Base-by-base conservation (phyloP, 139 green algal species). In the Micractinium conductrix region DNA sequence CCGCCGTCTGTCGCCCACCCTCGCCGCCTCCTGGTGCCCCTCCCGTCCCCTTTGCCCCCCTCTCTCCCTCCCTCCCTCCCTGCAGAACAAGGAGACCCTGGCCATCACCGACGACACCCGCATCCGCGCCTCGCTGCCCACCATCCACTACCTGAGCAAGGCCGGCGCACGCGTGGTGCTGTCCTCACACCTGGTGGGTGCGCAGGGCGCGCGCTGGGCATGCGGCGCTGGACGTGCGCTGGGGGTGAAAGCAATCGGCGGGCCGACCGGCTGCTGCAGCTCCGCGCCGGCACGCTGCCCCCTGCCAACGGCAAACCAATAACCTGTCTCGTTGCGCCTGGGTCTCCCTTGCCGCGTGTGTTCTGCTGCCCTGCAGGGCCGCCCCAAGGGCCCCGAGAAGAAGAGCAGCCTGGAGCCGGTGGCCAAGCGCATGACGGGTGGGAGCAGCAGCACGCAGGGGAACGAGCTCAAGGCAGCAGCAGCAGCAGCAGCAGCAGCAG, bases 51-150 rank as follows among this genome's bases (percentile, higher is more conserved):
- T 45, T 2, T 45, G 7, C 19, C 17, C 38, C 40, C 19, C 69
- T 37, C 69, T 37, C 38, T 38, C 22, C 69, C 69, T 35, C 38
- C 21, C 19, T 17, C 10, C 67, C 35, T 60, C 60, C 24, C 24
- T 35, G 40, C 83, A 85, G 75, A 78, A 87, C 81, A 85, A 86
- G 67, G 44, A 53, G n/a, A 87, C 79, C 3, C 86, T 92, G 70
- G 95, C 95, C 42, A 98, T 99, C 91, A 98, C 93, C 45, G 97
- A 90, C 84, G 97, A 99, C 94, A 99, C 97, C 35, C 94, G 97
- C 86, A 98, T 99, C 88, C 91, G 96, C 37, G 97, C 96, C 80
- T 95, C 95, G 33, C 89, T 99, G 68, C 96, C 96, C 80, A 99
- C 97, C 45, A 82, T 90, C 67, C 53, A 86, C 48, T 30, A 72